Base-by-base conservation (phyloP, 768 basidiomycete genomes). In the Russula emetica region DNA sequence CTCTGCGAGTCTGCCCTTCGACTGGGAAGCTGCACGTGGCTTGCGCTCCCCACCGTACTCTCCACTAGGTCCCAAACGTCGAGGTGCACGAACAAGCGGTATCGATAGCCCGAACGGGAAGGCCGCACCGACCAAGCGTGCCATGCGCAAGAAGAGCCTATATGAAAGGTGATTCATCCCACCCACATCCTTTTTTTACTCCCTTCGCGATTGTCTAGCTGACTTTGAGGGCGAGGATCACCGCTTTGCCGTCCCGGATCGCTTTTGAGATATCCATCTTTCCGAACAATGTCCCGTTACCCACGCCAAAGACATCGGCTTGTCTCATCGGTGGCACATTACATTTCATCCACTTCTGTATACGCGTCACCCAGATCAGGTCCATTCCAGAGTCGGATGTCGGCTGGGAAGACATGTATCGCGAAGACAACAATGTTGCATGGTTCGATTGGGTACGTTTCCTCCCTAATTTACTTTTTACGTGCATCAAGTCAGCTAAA, bases 21-120 rank as follows among this genome's bases (percentile, higher is more conserved):
- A 94, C 76, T 93, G 92, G 92, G 87, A 89, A 34, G 91, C 92
- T 0, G 92, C 85, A 14, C 79, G 87, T n/a, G 79, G 83, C 0
- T 78, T 82, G 55, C 80, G 79, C 65, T 85, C 88, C 4, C 83
- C 91, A 4, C 91, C 91, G 3, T 93, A 88, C 78, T 78, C 78
- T 3, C 85, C 85, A 0, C 88, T 88, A 2, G 71, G 79, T 8
- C 75, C 76, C 56, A 78, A 71, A 56, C 83, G 80, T 71, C 75
- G 76, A 47, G 79, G 56, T 47, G 56, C 70, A 63, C 73, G 76
- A 76, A 80, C 72, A 69, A 78, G 68, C 75, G 73, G 69, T 42
- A 36, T 66, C 34, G 61, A 74, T 60, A 63, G 67, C 7, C 68
- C 72, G 14, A 72, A 74, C 7, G 61, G 50, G 30, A 59, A 65